These are phyloP conservation scores for Xylariaceae sp. DNA, from an alignment of 2,329 filamentous ascomycete genomes.

Conservation along the genomic window DNA sequence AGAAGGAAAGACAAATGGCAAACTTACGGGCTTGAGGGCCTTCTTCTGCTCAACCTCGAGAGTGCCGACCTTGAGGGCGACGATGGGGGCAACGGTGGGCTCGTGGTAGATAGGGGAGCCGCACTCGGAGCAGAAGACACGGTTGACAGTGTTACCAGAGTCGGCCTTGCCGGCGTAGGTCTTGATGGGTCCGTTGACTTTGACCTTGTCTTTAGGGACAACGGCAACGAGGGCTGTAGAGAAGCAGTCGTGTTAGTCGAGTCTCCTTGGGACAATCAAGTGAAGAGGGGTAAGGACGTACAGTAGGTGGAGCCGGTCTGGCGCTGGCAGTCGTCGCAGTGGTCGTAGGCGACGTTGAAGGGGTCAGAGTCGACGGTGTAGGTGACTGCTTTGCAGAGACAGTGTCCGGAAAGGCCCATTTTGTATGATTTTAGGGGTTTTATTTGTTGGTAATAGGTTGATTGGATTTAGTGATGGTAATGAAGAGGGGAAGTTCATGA, in stretches of 20 bases:
- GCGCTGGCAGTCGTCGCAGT: conserved; percentile 71
- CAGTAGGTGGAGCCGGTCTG: conserved; percentile 67
- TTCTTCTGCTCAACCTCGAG: conserved; percentile 63
- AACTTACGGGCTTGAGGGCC: conserved; percentile 58
- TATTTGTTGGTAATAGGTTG: conserved; percentile 1
- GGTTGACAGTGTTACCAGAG: conserved; percentile 61
- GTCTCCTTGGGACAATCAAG: neutral
- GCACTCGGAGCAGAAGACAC: conserved; percentile 66
- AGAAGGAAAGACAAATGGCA: conserved; percentile 21
- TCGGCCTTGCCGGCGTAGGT: conserved; percentile 56
- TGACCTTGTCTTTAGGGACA: conserved; percentile 63
- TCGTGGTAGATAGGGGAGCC: conserved; percentile 68
- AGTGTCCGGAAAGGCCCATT: conserved; percentile 67
- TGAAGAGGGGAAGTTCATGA: neutral
- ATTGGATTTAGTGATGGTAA: conserved; percentile 1
- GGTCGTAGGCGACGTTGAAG: conserved; percentile 56
- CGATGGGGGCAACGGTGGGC: conserved; percentile 67
- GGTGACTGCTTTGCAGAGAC: conserved; percentile 67
- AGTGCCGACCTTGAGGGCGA: conserved; percentile 65
- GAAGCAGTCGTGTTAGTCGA: conserved; percentile 14
- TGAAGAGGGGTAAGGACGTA: conserved; percentile 32
- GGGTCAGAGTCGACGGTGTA: conserved; percentile 51
- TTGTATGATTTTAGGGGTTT: conserved; percentile 27
- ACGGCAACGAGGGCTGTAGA: conserved; percentile 58
- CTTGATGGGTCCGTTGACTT: conserved; percentile 61